Evolutionary conservation across 768 basidiomycete genomes (phyloP).

Genomic region (Chalciporus sphaerocephalus): DNA sequence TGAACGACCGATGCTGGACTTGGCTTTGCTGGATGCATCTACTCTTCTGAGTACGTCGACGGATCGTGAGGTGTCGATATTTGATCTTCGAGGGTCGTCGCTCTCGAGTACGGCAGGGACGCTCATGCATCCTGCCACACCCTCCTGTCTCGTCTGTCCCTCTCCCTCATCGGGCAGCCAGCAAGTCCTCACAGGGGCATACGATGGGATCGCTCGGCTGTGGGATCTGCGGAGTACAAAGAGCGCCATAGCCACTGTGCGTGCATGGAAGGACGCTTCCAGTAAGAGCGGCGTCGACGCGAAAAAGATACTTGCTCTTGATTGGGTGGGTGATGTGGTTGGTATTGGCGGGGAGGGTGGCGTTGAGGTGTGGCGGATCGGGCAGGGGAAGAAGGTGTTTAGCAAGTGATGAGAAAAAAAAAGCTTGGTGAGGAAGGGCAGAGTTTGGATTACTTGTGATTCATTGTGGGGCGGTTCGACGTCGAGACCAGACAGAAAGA

Average conservation of each 20-base stretch:
- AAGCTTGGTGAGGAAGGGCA: too few species aligned
- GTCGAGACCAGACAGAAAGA: too few species aligned
- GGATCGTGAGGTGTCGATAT: conserved; percentile 68
- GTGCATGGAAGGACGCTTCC: conserved; percentile 45
- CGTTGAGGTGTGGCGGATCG: conserved; percentile 58
- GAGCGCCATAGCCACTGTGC: conserved; percentile 60
- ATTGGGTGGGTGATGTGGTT: conserved; percentile 54
- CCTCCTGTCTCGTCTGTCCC: conserved; percentile 51
- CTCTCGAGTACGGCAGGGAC: conserved; percentile 36
- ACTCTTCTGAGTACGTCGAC: conserved; percentile 45
- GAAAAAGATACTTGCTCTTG: conserved; percentile 56
- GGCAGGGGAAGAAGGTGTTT: conserved; percentile 22
- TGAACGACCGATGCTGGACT: conserved; percentile 70
- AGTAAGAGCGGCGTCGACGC: conserved; percentile 47
- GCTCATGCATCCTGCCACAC: conserved; percentile 61
- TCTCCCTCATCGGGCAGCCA: conserved; percentile 18
- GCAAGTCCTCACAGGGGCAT: conserved; percentile 67
- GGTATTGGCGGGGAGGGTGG: conserved; percentile 64
- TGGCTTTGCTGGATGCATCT: conserved; percentile 28
- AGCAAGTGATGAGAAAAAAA: conserved; percentile 5
- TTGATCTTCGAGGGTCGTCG: conserved; percentile 55
- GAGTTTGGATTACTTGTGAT: too few species aligned
- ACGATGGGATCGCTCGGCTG: conserved; percentile 71
- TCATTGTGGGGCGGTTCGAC: too few species aligned
- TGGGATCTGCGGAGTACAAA: conserved; percentile 77